Conservation (phyloP, 345 rosid genomes). For the Populus davidiana region DNA sequence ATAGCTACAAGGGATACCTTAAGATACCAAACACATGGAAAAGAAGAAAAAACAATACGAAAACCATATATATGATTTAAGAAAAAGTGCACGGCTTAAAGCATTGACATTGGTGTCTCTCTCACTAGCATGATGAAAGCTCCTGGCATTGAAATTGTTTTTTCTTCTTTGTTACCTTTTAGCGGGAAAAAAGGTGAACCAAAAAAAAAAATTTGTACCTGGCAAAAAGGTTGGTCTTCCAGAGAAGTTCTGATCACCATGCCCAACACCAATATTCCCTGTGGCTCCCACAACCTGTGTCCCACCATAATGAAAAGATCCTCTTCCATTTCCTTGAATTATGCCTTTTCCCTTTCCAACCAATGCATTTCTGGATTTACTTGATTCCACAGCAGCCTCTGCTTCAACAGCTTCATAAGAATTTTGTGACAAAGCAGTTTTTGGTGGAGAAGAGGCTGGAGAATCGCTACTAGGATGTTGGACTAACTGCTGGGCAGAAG, state of each 20-base stretch:
- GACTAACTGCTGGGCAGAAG: constrained; percentile 44
- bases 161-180: not conserved
- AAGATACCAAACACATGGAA: not conserved
- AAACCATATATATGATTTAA: not conserved
- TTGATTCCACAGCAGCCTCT: constrained; percentile 53
- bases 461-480: constrained; percentile 55
- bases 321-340: constrained; percentile 64
- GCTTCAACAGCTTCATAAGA: constrained; percentile 54
- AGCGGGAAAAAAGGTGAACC: constrained; percentile 2
- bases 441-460: constrained; percentile 66
- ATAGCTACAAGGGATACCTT: not conserved
- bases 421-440: constrained; percentile 37
- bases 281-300: constrained; percentile 64
- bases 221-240: constrained; percentile 59
- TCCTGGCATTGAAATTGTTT: not conserved
- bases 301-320: constrained; percentile 66
- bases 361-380: constrained; percentile 51
- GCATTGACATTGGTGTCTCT: not conserved
- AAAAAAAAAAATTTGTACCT: constrained; percentile 38
- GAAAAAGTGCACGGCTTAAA: not conserved
- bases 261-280: constrained; percentile 59
- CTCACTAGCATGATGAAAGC: not conserved
- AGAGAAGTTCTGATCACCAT: constrained; percentile 76
- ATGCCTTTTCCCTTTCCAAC: constrained; percentile 64
- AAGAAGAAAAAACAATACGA: not conserved